Base-by-base conservation (phyloP, 352 stramenopile species). In the Phytophthora boehmeriae region DNA sequence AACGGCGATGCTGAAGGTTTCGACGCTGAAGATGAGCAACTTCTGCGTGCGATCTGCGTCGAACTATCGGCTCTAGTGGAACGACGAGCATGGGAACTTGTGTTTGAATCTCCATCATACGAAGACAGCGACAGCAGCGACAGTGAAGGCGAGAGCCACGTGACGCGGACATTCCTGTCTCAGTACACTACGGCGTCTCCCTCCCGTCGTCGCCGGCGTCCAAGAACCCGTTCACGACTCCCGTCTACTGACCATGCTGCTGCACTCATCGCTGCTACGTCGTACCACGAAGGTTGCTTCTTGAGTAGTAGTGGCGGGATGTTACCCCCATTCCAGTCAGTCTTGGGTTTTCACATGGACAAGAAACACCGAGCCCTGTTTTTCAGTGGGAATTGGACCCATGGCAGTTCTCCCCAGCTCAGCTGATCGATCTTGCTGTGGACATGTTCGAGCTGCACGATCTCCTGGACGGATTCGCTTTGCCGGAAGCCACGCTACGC, bases 371-470 rank as follows among this genome's bases (percentile, higher is more conserved):
- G 25, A 72, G 51, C n/a, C 63, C 59, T 1, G 53, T 70, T 4
- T 34, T 74, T 11, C 59, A 66, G 38, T 93, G 82, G 82, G 65
- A 80, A 45, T 43, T 95, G 5, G 80, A 89, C 45, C 79, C 83
- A 30, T 92, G 81, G 67, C 67, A 82, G 48, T 75, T 75, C 50
- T 74, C 82, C 14, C 73, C 75, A 11, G 78, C 82, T 17, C 76
- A 91, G 58, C 75, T 95, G 5, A 66, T 91, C 36, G 81, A 87
- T 42, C 60, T 90, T 2, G 70, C 80, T 13, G 68, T 92, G 13
- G 77, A 92, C 39, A 91, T 93, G 71, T 92, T 90, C 25, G 72
- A 86, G 46, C 73, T 80, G 27, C 83, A 89, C 43, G 75, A 90
- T 25, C 43, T 96, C 14, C 72, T 88, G 66, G 56, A 78, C 36